phyloP scores from a whole-genome alignment of 129 eudicot species.

The Ambrosia artemisiifolia region DNA sequence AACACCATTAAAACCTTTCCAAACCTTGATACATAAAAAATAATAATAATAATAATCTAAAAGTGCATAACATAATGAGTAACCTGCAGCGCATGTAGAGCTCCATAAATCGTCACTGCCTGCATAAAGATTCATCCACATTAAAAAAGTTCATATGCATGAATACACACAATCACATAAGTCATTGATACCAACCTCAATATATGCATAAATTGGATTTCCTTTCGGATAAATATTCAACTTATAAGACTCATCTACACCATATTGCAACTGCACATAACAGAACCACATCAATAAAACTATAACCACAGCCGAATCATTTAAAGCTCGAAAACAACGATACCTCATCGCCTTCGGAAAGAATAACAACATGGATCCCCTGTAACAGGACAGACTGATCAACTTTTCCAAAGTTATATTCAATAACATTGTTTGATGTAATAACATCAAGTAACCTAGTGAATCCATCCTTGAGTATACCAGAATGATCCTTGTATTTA shows the following conservation, averaged over 20 bases:
- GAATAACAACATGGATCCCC: constrained; percentile 65
- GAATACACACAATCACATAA: not conserved
- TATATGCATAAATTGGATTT: constrained; percentile 53
- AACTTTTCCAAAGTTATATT: constrained; percentile 37
- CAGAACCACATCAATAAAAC: constrained; percentile 18
- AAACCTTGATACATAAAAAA: not conserved
- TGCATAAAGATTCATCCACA: constrained; percentile 37
- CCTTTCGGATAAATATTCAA: constrained; percentile 44
- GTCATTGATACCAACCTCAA: constrained; percentile 52
- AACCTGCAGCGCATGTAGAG: constrained; percentile 94
- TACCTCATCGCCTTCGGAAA: constrained; percentile 75
- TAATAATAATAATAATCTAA: not conserved
- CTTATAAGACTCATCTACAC: constrained; percentile 78
- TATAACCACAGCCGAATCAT: constrained; percentile 9
- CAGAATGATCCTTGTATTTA: constrained; percentile 60
- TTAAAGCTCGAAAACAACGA: not conserved
- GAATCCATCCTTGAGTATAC: constrained; percentile 80
- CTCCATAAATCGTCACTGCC: constrained; percentile 94
- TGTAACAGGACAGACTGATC: constrained; percentile 45
- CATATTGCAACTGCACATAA: constrained; percentile 71
- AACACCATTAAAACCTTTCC: not conserved
- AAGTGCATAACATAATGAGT: not conserved
- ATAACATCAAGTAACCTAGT: constrained; percentile 53
- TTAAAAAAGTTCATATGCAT: constrained; percentile 15
- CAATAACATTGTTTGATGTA: constrained; percentile 54